These are phyloP conservation scores for Lipomyces anomalus DNA, from an alignment of 805 yeast species.

Conservation along the genomic window DNA sequence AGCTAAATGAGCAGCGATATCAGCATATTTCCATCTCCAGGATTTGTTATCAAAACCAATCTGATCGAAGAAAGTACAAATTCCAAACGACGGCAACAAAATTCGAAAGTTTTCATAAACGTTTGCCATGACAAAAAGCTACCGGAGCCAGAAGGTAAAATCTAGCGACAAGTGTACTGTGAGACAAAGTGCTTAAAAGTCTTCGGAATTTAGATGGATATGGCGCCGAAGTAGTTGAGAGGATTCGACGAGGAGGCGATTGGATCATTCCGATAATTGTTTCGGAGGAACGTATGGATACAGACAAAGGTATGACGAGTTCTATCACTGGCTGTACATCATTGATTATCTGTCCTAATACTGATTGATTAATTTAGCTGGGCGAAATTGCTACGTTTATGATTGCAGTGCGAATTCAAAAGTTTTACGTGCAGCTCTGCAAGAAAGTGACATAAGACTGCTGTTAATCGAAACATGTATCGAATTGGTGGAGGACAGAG, in stretches of 20 bases:
- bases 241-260: slow-evolving; percentile 57
- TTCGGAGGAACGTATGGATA: slow-evolving; percentile 47
- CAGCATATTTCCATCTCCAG: slow-evolving; percentile 50
- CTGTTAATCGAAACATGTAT: slow-evolving; percentile 78
- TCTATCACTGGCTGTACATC: neutral
- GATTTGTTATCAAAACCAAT: slow-evolving; percentile 66
- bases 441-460: slow-evolving; percentile 53
- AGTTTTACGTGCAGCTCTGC: slow-evolving; percentile 56
- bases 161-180: slow-evolving; percentile 12
- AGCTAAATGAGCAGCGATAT: slow-evolving; percentile 25
- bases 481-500: slow-evolving; percentile 64
- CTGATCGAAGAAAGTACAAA: slow-evolving; percentile 37
- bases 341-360: neutral
- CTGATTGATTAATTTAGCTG: slow-evolving; percentile 31
- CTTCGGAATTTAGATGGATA: slow-evolving; percentile 35
- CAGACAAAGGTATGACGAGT: slow-evolving; percentile 50
- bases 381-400: slow-evolving; percentile 55
- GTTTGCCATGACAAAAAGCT: slow-evolving; percentile 61
- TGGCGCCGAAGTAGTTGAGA: slow-evolving; percentile 53
- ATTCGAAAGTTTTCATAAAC: slow-evolving; percentile 70
- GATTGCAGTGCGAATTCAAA: slow-evolving; percentile 73
- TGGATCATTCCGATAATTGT: slow-evolving; percentile 86
- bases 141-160: slow-evolving; percentile 50
- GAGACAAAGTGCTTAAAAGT: neutral
- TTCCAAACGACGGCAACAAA: slow-evolving; percentile 29